Evolutionary conservation across 352 stramenopile genomes (phyloP).

Genomic region (Phytophthora macrochlamydospora): DNA sequence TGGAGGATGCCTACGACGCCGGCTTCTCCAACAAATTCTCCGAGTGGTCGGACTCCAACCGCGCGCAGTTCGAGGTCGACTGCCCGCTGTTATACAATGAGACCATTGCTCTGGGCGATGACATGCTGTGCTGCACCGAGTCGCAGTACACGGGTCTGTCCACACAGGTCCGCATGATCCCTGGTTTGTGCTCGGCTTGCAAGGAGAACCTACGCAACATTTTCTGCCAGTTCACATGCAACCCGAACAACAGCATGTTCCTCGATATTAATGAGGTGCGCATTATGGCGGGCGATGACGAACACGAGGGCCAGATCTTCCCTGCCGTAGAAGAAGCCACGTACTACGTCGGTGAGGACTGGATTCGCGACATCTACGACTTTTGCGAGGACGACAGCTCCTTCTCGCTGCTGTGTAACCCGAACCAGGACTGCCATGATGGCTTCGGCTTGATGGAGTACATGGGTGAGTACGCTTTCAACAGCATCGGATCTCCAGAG

Average conservation of each 20-base stretch:
- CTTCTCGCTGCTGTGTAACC: slow-evolving; percentile 63
- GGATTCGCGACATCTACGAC: slow-evolving; percentile 70
- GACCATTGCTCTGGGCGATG: slow-evolving; percentile 42
- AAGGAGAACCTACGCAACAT: slow-evolving; percentile 74
- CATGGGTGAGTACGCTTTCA: slow-evolving; percentile 69
- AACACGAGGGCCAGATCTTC: slow-evolving; percentile 43
- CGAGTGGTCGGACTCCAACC: slow-evolving; percentile 57
- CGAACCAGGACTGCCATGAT: slow-evolving; percentile 54
- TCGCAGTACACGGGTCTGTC: slow-evolving; percentile 58
- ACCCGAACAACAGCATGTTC: slow-evolving; percentile 70
- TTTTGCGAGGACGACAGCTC: slow-evolving; percentile 61
- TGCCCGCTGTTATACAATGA: slow-evolving; percentile 68
- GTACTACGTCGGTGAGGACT: slow-evolving; percentile 68
- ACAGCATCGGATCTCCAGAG: slow-evolving; percentile 62
- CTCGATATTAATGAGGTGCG: slow-evolving; percentile 58
- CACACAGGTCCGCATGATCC: slow-evolving; percentile 66
- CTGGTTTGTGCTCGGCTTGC: slow-evolving; percentile 56
- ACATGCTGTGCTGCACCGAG: slow-evolving; percentile 71
- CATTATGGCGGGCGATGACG: slow-evolving; percentile 49
- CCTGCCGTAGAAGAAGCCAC: slow-evolving; percentile 59
- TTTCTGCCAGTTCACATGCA: slow-evolving; percentile 70
- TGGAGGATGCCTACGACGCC: slow-evolving; percentile 46
- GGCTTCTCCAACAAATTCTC: slow-evolving; percentile 70
- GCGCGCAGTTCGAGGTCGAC: slow-evolving; percentile 63
- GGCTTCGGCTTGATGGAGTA: slow-evolving; percentile 60